Conservation (phyloP, 768 basidiomycete species). For the Wakefieldia striispora region DNA sequence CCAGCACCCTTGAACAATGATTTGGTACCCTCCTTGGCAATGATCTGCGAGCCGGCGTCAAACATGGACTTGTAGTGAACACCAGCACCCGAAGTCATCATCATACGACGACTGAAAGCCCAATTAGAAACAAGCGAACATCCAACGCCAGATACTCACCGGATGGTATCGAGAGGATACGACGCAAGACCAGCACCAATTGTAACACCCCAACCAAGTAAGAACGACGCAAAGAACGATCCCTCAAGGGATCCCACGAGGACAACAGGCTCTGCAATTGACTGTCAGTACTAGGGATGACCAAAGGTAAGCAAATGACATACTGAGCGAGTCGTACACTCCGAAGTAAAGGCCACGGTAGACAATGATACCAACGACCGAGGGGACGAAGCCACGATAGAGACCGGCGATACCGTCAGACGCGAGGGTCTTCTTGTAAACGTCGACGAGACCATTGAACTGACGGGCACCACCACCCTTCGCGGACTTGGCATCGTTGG, state of each 20-base stretch:
- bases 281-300: conserved; percentile 24
- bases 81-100: conserved; percentile 98
- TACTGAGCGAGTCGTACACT: conserved; percentile 92
- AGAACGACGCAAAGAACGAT: conserved; percentile 95
- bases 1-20: conserved; percentile 99
- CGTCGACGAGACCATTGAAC: conserved; percentile 98
- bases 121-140: conserved; percentile 5
- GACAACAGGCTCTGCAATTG: conserved; percentile 81
- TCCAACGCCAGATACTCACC: conserved; percentile 37
- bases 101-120: conserved; percentile 93
- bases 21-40: conserved; percentile 92
- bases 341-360: conserved; percentile 99
- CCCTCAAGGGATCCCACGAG: conserved; percentile 95
- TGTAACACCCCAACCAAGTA: conserved; percentile 98
- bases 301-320: conserved; percentile 36
- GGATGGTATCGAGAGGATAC: conserved; percentile 90
- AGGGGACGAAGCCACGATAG: conserved; percentile 99
- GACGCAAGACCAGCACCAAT: conserved; percentile 99
- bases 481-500: conserved; percentile 95
- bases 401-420: conserved; percentile 98
- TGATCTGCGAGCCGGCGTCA: conserved; percentile 91
- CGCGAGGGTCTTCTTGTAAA: conserved; percentile 96
- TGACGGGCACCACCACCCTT: conserved; percentile 92
- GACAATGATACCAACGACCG: conserved; percentile 98
- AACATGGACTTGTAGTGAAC: conserved; percentile 99